These are phyloP conservation scores for Naganishia antarctica DNA, from an alignment of 768 basidiomycete genomes.

Conservation along the genomic window DNA sequence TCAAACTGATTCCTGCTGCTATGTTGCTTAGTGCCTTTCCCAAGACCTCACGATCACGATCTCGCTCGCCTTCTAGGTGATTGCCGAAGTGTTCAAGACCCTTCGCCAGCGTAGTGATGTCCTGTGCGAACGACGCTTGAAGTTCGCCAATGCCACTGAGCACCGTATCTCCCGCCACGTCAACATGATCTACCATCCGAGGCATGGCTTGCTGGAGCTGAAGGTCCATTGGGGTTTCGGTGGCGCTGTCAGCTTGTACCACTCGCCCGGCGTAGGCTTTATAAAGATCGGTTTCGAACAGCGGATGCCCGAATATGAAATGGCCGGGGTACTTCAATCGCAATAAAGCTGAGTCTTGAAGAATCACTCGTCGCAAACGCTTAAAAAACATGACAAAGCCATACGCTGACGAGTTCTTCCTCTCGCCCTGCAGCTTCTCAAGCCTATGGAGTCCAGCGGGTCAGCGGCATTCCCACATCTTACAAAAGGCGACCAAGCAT, in stretches of 20 bases:
- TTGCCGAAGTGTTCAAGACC: not conserved
- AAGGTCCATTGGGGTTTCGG: not conserved
- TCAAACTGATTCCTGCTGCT: not conserved
- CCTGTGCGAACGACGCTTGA: not conserved
- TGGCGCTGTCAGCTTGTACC: not conserved
- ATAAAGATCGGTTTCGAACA: not conserved
- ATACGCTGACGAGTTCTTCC: not conserved
- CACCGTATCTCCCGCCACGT: not conserved
- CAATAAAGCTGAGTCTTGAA: constrained; percentile 4
- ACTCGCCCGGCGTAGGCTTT: not conserved
- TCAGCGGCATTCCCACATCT: too few relatives aligned
- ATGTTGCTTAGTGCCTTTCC: not conserved
- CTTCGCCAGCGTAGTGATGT: not conserved
- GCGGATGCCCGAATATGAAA: not conserved
- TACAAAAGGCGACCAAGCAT: too few relatives aligned
- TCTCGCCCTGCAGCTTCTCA: not conserved
- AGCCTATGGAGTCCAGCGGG: not conserved
- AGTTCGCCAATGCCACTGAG: not conserved
- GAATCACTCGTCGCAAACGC: not conserved
- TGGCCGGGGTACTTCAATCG: not conserved
- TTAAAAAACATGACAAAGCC: not conserved
- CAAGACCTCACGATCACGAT: not conserved
- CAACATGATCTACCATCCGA: not conserved
- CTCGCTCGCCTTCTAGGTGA: not conserved
- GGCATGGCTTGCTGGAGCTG: not conserved